A percentile compares a stretch with the other conserved stretches of the same genome.
phyloP scores from a whole-genome alignment of 2,329 filamentous ascomycete genomes.

The Coniochaeta prunicola region DNA sequence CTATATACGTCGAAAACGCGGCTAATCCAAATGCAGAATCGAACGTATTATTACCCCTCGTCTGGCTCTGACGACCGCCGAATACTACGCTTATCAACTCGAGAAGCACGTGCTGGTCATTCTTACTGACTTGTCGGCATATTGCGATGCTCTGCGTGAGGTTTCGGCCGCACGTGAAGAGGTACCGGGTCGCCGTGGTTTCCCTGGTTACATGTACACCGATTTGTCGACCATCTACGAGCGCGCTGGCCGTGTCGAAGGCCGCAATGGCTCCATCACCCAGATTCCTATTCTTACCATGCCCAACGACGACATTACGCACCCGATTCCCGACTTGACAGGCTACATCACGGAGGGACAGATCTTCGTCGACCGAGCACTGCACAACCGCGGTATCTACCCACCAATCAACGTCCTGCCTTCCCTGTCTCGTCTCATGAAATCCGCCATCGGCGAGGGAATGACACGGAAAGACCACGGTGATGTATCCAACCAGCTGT shows the following conservation, averaged over 20 bases:
- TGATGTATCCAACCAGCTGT: slow-evolving; percentile 98
- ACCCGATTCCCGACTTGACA: slow-evolving; percentile 97
- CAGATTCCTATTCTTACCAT: slow-evolving; percentile 99
- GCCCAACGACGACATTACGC: slow-evolving; percentile 99
- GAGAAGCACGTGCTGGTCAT: slow-evolving; percentile 99
- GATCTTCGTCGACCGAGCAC: slow-evolving; percentile 90
- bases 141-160: slow-evolving; percentile 98
- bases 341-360: slow-evolving; percentile 99
- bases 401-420: slow-evolving; percentile 98
- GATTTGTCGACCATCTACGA: slow-evolving; percentile 99
- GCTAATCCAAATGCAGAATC: slow-evolving; percentile 51
- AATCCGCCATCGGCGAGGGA: slow-evolving; percentile 96
- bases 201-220: slow-evolving; percentile 99
- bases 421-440: slow-evolving; percentile 98
- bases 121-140: slow-evolving; percentile 93
- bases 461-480: slow-evolving; percentile 96
- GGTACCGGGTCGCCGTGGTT: slow-evolving; percentile 97
- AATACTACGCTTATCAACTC: slow-evolving; percentile 99
- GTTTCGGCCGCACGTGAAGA: slow-evolving; percentile 97
- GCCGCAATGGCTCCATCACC: slow-evolving; percentile 96
- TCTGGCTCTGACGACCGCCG: slow-evolving; percentile 93
- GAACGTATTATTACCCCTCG: slow-evolving; percentile 99
- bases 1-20: not conserved
- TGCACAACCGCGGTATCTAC: slow-evolving; percentile 96
- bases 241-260: slow-evolving; percentile 93